phyloP scores from a whole-genome alignment of 2,329 filamentous ascomycete species.

The Davidsoniella virescens region DNA sequence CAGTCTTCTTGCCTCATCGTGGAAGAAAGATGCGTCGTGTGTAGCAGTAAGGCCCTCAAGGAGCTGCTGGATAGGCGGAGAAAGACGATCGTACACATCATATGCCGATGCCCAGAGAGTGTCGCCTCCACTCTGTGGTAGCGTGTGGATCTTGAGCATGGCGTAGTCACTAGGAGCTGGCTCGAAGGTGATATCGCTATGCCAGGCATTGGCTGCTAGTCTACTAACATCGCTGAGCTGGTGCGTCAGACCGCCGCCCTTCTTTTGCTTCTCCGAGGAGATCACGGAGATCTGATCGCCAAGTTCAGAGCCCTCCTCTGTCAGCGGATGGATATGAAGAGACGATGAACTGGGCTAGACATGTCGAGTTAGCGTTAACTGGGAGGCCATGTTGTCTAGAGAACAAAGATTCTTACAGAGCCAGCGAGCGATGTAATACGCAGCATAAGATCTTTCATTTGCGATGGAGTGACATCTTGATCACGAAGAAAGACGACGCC shows the following conservation, averaged over 20 bases:
- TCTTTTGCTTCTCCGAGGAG: slow-evolving; percentile 37
- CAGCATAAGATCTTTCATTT: slow-evolving; percentile 43
- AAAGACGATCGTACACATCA: slow-evolving; percentile 41
- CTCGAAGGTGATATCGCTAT: slow-evolving; percentile 44
- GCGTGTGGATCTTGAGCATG: slow-evolving; percentile 37
- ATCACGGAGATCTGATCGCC: slow-evolving; percentile 42
- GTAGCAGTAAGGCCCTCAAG: slow-evolving; percentile 35
- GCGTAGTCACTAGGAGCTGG: slow-evolving; percentile 43
- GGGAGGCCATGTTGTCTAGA: background rate
- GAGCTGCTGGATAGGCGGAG: slow-evolving; percentile 32
- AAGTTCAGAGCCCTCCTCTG: slow-evolving; percentile 36
- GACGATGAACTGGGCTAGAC: slow-evolving; percentile 36
- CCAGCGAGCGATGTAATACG: slow-evolving; percentile 43
- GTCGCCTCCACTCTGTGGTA: slow-evolving; percentile 41
- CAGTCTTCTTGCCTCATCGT: slow-evolving; percentile 30
- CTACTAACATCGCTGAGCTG: slow-evolving; percentile 33
- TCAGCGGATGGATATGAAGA: slow-evolving; percentile 44
- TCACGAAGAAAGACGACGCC: slow-evolving; percentile 50
- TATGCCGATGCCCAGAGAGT: slow-evolving; percentile 49
- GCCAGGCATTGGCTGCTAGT: slow-evolving; percentile 25
- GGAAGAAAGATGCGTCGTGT: slow-evolving; percentile 32
- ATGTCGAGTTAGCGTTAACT: background rate
- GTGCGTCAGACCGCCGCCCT: slow-evolving; percentile 34
- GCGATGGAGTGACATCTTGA: slow-evolving; percentile 40
- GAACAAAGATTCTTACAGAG: slow-evolving; percentile 6